Evolutionary conservation across 23 red algal genomes (phyloP).

Genomic region (Cyanidiococcus yangmingshanensis): DNA sequence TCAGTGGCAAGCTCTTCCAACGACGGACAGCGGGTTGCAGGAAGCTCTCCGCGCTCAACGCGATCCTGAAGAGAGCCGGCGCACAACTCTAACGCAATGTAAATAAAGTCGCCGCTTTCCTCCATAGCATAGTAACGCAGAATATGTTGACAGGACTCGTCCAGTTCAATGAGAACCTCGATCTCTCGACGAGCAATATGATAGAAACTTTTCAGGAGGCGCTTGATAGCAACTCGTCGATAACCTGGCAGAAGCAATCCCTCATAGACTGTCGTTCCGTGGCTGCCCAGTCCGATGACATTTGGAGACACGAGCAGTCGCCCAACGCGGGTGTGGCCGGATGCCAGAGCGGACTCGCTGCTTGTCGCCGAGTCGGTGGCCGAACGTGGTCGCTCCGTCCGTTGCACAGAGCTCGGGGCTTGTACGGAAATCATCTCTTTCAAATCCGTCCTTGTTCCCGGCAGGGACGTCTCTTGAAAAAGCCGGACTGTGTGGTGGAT

Average conservation of each 20-base stretch:
- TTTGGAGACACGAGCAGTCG: conserved; percentile 46
- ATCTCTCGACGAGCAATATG: conserved; percentile 80
- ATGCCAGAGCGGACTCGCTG: neutral
- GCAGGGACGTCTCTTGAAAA: too few species aligned
- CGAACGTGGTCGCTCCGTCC: neutral
- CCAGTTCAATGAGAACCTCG: conserved; percentile 73
- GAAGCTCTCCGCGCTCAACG: conserved; percentile 28
- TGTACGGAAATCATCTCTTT: too few species aligned
- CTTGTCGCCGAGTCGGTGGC: neutral
- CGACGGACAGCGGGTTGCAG: conserved; percentile 24
- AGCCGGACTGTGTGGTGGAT: too few species aligned
- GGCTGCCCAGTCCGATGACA: conserved; percentile 63
- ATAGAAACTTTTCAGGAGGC: conserved; percentile 73
- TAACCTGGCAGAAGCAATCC: conserved; percentile 66
- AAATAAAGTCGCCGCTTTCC: conserved; percentile 83
- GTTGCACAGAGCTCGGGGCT: neutral
- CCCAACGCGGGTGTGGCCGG: conserved; percentile 26
- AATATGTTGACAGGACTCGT: conserved; percentile 76
- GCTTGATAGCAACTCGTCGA: conserved; percentile 82
- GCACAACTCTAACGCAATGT: conserved; percentile 88
- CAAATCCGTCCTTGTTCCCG: too few species aligned
- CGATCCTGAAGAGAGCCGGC: conserved; percentile 50
- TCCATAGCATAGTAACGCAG: conserved; percentile 98
- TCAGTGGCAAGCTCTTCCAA: neutral
- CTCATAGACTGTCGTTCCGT: conserved; percentile 88